Evolutionary conservation across 2,329 filamentous ascomycete genomes (phyloP).

Genomic region (Cladosporium sp.): DNA sequence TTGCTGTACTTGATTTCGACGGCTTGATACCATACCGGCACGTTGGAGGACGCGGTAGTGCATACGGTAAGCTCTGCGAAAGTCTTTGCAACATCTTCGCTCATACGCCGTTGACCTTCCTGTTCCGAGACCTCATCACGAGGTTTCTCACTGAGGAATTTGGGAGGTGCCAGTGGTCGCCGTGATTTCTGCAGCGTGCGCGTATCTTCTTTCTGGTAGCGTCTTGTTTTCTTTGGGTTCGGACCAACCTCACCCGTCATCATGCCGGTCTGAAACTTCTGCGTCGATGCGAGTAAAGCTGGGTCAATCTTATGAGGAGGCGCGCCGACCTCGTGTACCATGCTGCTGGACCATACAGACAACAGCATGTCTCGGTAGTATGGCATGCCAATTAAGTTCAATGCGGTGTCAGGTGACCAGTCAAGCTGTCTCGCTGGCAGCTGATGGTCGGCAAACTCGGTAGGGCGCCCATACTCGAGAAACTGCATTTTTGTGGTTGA

Average conservation of each 20-base stretch:
- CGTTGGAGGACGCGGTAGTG: conserved; percentile 72
- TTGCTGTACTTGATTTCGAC: conserved; percentile 99
- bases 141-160: conserved; percentile 92
- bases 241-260: conserved; percentile 25
- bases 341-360: conserved; percentile 84
- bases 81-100: conserved; percentile 62
- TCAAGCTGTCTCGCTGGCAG: conserved; percentile 51
- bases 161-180: conserved; percentile 72
- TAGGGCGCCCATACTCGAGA: conserved; percentile 74
- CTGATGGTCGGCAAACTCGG: conserved; percentile 72
- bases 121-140: conserved; percentile 53
- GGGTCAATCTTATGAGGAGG: conserved; percentile 75
- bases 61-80: conserved; percentile 70
- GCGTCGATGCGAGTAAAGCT: conserved; percentile 67
- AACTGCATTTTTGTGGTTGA: conserved; percentile 84
- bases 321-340: conserved; percentile 81
- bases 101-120: conserved; percentile 45
- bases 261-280: conserved; percentile 67
- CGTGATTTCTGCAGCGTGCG: conserved; percentile 58
- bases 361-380: conserved; percentile 86
- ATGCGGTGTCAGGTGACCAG: conserved; percentile 64
- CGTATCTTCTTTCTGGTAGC: conserved; percentile 70
- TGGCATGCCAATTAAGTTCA: conserved; percentile 86
- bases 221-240: conserved; percentile 62
- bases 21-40: conserved; percentile 85